Evolutionary conservation across 2,329 filamentous ascomycete genomes (phyloP), one percentile per base, ranked within the genome.

Genomic region (Epichloe hybrida): DNA sequence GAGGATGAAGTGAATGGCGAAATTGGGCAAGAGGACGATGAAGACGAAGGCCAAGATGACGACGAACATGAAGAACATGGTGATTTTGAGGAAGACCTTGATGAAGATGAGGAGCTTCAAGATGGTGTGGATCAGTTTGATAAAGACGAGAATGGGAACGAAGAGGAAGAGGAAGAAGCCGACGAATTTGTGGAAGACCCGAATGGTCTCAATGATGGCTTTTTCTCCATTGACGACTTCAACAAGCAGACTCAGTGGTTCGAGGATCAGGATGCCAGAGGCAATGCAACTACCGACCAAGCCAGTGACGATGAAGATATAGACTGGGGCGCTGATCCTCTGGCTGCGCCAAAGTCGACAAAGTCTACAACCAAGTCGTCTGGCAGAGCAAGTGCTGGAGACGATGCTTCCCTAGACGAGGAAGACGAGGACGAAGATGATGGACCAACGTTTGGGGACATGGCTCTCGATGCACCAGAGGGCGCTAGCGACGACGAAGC

Each of bases 141-240:
- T 21, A 62, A 63, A 13, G 61, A 64, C 5, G 62, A 64, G n/a
- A 31, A 31, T 31, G 65, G 66, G 4, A 60, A 62, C 1, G 67
- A 64, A 2, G 66, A 64, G 7, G 64, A 62, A 1, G 65, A 67
- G 0, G 63, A 63, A 4, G 64, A 68, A 2, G 67, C 67, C 3
- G 64, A 69, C 0, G 74, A 75, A 2, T 72, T 70, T 1, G 68
- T 68, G 11, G 70, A 74, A 3, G 74, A 97, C 61, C 81, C 82
- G 3, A 76, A 93, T 62, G 88, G 89, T 6, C 79, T 98, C 35
- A 97, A 98, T 61, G 93, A 98, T 62, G 91, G 89, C 5, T 98
- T 98, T 71, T 98, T 98, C 70, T 95, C 88, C 15, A 91, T 98
- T 60, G 90, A 97, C 61, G 83, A 94, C 53, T 98, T 98, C 77